Evolutionary conservation across 2,329 filamentous ascomycete species (phyloP).

Genomic region (Fusarium lateritium): DNA sequence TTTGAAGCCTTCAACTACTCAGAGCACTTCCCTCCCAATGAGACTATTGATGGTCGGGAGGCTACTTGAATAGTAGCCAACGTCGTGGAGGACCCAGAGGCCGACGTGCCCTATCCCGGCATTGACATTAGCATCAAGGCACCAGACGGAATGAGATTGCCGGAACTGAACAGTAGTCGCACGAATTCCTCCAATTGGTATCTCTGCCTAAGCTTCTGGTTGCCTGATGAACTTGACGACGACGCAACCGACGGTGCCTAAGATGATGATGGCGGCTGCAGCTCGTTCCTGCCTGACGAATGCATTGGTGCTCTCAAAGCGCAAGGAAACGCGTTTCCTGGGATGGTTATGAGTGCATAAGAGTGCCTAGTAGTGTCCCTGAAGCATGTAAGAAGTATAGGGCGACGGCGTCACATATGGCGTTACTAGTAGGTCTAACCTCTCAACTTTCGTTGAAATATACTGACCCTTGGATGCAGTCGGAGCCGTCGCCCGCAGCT

Average conservation of each 20-base stretch:
- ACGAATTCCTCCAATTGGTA: slow-evolving; percentile 21
- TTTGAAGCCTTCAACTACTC: slow-evolving; percentile 28
- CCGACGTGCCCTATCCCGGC: slow-evolving; percentile 13
- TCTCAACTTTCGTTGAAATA: neutral
- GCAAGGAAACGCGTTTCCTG: neutral
- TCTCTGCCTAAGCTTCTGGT: slow-evolving; percentile 16
- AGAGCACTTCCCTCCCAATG: slow-evolving; percentile 16
- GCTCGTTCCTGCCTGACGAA: slow-evolving; percentile 26
- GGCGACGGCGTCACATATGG: neutral
- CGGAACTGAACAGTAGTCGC: slow-evolving; percentile 1
- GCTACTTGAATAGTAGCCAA: slow-evolving; percentile 30
- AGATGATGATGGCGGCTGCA: slow-evolving; percentile 27
- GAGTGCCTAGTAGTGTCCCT: neutral
- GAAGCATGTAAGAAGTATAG: slow-evolving; percentile 12
- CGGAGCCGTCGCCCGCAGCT: neutral
- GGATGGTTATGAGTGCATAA: neutral
- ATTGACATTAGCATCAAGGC: slow-evolving; percentile 24
- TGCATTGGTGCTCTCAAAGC: slow-evolving; percentile 13
- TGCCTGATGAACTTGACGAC: neutral
- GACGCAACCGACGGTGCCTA: slow-evolving; percentile 10
- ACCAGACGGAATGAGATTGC: slow-evolving; percentile 21
- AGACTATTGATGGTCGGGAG: slow-evolving; percentile 14
- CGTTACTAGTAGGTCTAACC: slow-evolving; percentile 1
- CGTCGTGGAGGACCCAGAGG: slow-evolving; percentile 19
- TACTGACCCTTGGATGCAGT: slow-evolving; percentile 6